Conservation (phyloP, 768 basidiomycete species). For the Kwoniella dejecticola region DNA sequence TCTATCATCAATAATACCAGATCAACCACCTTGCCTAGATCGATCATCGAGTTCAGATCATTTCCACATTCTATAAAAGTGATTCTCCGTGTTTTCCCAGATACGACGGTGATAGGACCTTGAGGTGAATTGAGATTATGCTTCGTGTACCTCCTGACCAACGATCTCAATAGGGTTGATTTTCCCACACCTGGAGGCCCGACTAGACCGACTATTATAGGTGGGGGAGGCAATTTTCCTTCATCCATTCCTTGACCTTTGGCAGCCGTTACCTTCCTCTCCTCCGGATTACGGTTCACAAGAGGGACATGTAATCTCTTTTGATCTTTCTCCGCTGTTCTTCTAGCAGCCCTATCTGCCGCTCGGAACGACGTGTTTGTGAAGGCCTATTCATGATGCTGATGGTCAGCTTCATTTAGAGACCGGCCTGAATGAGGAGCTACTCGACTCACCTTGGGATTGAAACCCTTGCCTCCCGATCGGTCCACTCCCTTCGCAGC, state of each 20-base stretch:
- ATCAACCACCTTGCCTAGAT: constrained; percentile 95
- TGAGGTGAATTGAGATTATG: constrained; percentile 85
- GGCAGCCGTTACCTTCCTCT: constrained; percentile 53
- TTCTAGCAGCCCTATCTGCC: constrained; percentile 83
- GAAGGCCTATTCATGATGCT: constrained; percentile 66
- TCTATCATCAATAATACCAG: constrained; percentile 96
- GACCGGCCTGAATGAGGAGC: background rate
- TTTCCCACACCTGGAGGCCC: constrained; percentile 96
- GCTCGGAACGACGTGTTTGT: constrained; percentile 85
- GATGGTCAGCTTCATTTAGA: background rate
- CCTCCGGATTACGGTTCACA: constrained; percentile 82
- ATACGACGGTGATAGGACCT: constrained; percentile 92
- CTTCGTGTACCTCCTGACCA: constrained; percentile 89
- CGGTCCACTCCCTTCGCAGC: constrained; percentile 65
- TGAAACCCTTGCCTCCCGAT: constrained; percentile 74
- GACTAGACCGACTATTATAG: constrained; percentile 89
- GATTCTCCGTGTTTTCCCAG: constrained; percentile 87
- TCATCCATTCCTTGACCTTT: constrained; percentile 55
- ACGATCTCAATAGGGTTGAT: constrained; percentile 85
- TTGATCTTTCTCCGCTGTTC: constrained; percentile 91
- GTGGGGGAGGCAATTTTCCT: constrained; percentile 81
- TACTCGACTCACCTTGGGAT: constrained; percentile 74
- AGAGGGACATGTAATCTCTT: constrained; percentile 93
- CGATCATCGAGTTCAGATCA: constrained; percentile 97
- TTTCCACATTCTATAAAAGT: constrained; percentile 98